Evolutionary conservation across 1,284 basidiomycete species (phyloP), one percentile per base, ranked within the genome.

Genomic region (Neolentinus lepideus): DNA sequence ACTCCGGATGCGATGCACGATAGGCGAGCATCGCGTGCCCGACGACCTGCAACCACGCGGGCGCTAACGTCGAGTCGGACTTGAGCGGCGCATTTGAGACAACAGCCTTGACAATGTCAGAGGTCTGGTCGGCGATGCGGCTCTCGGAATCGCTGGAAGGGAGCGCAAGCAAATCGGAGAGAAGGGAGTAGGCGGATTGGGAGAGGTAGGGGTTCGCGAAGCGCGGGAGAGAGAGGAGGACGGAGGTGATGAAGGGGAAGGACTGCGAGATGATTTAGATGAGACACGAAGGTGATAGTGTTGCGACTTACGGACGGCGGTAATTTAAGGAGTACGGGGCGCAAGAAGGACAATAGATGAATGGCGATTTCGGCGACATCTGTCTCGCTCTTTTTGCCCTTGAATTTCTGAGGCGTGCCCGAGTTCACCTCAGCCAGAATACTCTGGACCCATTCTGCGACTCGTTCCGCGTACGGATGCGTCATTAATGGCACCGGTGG

Each of bases 381-480:
- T 36, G 77, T 75, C 38, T 82, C 80, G n/a, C 77, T 72, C 62
- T 82, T 77, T 70, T 86, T 90, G 10, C 73, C 74, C 67, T 86
- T 87, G 54, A 77, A 73, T 68, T 83, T 83, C 27, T 77, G 75
- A 46, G 84, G 70, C 26, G 78, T 81, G 35, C 81, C 81, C 6
- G 83, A 75, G 62, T 81, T 80, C 24, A 88, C 82, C 59, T 91
- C 83, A 11, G 78, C 69, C 14, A 99, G 76, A 9, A 84, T 79
- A 21, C 75, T 73, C 58, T 85, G 78, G 50, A 87, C 77, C 90
- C 92, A 98, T 58, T 91, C 87, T 14, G 86, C 83, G 16, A 88
- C 90, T 61, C 79, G 80, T 60, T 84, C 84, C 2, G 83, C 81
- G 73, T 96, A 99, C 0, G 96, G 94, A 73, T 98, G 96, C 8